A percentile compares a stretch with the other conserved stretches of the same genome.
These are phyloP conservation scores for Epichloe typhina DNA, from an alignment of 2,329 filamentous ascomycete species.

Conservation along the genomic window DNA sequence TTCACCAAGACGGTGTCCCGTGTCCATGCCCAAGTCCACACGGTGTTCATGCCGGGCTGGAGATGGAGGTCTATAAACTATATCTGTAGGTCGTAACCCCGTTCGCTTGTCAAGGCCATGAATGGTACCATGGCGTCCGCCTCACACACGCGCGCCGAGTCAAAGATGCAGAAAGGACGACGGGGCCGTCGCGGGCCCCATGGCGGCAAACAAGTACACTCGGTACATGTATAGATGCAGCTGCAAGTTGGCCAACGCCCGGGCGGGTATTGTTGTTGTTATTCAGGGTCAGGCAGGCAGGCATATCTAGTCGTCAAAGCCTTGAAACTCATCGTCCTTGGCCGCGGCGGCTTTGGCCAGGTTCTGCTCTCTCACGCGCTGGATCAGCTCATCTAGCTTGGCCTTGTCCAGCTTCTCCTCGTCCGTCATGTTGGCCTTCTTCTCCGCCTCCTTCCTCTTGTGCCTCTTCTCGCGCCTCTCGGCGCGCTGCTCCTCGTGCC, in stretches of 20 bases:
- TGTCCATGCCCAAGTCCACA: too few relatives aligned
- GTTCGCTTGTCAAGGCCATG: slow-evolving; percentile 6
- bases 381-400: slow-evolving; percentile 52
- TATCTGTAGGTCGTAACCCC: slow-evolving; percentile 9
- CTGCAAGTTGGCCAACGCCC: neutral
- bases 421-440: slow-evolving; percentile 52
- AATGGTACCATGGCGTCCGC: too few relatives aligned
- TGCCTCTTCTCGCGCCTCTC: slow-evolving; percentile 51
- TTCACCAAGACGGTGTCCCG: neutral
- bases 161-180: too few relatives aligned
- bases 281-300: neutral
- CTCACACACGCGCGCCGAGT: too few relatives aligned
- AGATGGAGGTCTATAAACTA: slow-evolving; percentile 11
- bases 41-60: slow-evolving; percentile 12
- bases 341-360: slow-evolving; percentile 21
- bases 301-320: slow-evolving; percentile 36
- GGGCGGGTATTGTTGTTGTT: slow-evolving; percentile 19
- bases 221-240: too few relatives aligned
- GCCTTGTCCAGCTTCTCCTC: slow-evolving; percentile 50
- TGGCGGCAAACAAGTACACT: too few relatives aligned
- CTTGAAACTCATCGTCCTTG: slow-evolving; percentile 41
- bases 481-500: slow-evolving; percentile 49
- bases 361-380: slow-evolving; percentile 48
- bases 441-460: slow-evolving; percentile 50
- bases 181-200: too few relatives aligned